These are phyloP conservation scores for Talaromyces nanjingensis DNA, from an alignment of 495 filamentous ascomycete species.

Conservation along the genomic window DNA sequence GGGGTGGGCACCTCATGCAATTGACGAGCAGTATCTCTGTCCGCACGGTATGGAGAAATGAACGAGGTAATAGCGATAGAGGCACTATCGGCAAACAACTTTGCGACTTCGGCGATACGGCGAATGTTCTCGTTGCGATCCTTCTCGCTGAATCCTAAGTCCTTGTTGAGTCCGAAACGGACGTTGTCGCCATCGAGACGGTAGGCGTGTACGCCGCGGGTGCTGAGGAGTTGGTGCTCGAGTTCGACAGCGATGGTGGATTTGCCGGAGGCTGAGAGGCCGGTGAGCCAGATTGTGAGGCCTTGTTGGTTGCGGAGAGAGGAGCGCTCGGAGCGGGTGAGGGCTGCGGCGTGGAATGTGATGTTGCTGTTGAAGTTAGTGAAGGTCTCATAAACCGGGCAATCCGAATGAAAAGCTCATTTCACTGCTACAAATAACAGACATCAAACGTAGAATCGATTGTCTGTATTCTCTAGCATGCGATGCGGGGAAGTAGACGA, in stretches of 20 bases:
- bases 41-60: slow-evolving; percentile 88
- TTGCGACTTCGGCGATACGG: slow-evolving; percentile 91
- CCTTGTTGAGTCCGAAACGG: slow-evolving; percentile 95
- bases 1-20: slow-evolving; percentile 57
- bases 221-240: slow-evolving; percentile 78
- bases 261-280: slow-evolving; percentile 91
- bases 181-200: slow-evolving; percentile 97
- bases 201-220: slow-evolving; percentile 76
- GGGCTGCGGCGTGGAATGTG: slow-evolving; percentile 89
- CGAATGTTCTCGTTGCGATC: slow-evolving; percentile 98
- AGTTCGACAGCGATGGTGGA: slow-evolving; percentile 93
- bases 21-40: slow-evolving; percentile 72
- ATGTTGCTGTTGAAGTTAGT: slow-evolving; percentile 66
- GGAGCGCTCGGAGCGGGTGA: slow-evolving; percentile 80
- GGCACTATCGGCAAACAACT: slow-evolving; percentile 87
- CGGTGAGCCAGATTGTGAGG: slow-evolving; percentile 96
- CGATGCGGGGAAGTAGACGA: slow-evolving; percentile 3
- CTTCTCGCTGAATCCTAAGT: slow-evolving; percentile 86
- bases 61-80: slow-evolving; percentile 89
- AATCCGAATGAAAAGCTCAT: neutral
- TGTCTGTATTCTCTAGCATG: neutral
- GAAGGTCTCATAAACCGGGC: neutral
- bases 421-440: neutral
- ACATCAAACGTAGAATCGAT: neutral
- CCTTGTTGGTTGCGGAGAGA: slow-evolving; percentile 73